phyloP scores from a whole-genome alignment of 2,329 filamentous ascomycete species.

The Camptophora hylomeconis region DNA sequence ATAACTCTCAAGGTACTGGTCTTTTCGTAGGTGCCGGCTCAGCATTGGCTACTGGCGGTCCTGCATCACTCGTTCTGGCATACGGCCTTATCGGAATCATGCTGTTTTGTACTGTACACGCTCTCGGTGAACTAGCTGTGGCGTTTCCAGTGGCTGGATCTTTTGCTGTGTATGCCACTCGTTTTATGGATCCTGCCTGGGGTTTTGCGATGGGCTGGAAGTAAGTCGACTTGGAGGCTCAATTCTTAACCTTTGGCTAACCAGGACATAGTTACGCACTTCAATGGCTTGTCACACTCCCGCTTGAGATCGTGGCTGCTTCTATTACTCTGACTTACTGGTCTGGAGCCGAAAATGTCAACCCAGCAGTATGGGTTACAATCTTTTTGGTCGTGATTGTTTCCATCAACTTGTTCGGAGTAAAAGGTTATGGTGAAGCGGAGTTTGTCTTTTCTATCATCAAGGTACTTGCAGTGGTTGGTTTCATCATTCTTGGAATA shows the following conservation, averaged over 20 bases:
- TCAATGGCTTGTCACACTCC: constrained; percentile 75
- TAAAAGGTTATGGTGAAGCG: constrained; percentile 79
- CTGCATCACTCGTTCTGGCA: constrained; percentile 62
- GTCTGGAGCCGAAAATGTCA: constrained; percentile 41
- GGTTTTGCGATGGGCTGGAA: constrained; percentile 95
- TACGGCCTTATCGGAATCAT: constrained; percentile 69
- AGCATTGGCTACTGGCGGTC: constrained; percentile 58
- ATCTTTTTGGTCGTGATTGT: constrained; percentile 69
- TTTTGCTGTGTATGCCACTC: constrained; percentile 80
- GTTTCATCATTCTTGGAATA: constrained; percentile 47
- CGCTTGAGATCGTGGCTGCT: constrained; percentile 76
- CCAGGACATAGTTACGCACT: constrained; percentile 54
- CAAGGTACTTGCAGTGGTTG: constrained; percentile 75
- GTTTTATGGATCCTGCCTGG: constrained; percentile 91
- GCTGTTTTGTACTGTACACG: constrained; percentile 84
- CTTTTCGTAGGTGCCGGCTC: constrained; percentile 73
- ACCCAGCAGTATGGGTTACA: constrained; percentile 65
- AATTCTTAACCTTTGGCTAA: constrained; percentile 2
- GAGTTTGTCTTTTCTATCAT: constrained; percentile 79
- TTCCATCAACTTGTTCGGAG: constrained; percentile 73
- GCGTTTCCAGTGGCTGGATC: constrained; percentile 81
- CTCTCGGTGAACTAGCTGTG: constrained; percentile 84
- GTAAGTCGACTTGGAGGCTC: constrained; percentile 31
- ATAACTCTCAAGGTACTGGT: constrained; percentile 48
- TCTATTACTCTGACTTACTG: constrained; percentile 76